A percentile compares a stretch with the other conserved stretches of the same genome.
Evolutionary conservation across 2,329 filamentous ascomycete genomes (phyloP).

Genomic region (Lojkania enalia): DNA sequence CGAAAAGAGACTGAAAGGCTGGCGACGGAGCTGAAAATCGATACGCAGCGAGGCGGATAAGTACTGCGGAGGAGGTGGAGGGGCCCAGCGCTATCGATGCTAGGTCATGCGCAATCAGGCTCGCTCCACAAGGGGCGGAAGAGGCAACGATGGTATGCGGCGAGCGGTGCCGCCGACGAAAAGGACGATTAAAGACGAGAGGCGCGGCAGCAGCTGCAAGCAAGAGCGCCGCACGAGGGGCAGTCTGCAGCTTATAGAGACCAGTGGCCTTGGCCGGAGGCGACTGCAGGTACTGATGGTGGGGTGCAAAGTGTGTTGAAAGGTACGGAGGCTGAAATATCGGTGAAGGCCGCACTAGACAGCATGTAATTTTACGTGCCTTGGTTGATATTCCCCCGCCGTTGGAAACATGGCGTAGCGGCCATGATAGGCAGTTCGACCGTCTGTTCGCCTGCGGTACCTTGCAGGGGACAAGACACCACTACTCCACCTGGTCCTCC

Average conservation of each 20-base stretch:
- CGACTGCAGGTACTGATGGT: constrained; percentile 26
- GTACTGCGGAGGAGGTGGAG: constrained; percentile 33
- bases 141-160: constrained; percentile 33
- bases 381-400: constrained; percentile 31
- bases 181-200: constrained; percentile 28
- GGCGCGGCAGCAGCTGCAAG: constrained; percentile 27
- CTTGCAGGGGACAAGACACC: constrained; percentile 21
- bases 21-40: constrained; percentile 9
- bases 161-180: constrained; percentile 22
- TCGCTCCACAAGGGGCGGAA: constrained; percentile 34
- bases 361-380: constrained; percentile 32
- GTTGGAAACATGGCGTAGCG: constrained; percentile 19
- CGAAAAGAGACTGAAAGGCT: constrained; percentile 16
- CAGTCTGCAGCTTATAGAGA: constrained; percentile 28
- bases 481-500: neutral
- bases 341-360: constrained; percentile 33
- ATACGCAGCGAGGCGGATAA: constrained; percentile 26
- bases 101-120: constrained; percentile 38
- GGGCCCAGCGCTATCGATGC: constrained; percentile 27
- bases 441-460: constrained; percentile 28
- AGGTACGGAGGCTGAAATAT: constrained; percentile 33
- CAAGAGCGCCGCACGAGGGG: constrained; percentile 20
- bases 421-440: constrained; percentile 33
- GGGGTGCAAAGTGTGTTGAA: constrained; percentile 27
- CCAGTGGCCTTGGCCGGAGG: constrained; percentile 14